phyloP scores from a whole-genome alignment of 768 basidiomycete genomes.

The Termitomyces sp. region DNA sequence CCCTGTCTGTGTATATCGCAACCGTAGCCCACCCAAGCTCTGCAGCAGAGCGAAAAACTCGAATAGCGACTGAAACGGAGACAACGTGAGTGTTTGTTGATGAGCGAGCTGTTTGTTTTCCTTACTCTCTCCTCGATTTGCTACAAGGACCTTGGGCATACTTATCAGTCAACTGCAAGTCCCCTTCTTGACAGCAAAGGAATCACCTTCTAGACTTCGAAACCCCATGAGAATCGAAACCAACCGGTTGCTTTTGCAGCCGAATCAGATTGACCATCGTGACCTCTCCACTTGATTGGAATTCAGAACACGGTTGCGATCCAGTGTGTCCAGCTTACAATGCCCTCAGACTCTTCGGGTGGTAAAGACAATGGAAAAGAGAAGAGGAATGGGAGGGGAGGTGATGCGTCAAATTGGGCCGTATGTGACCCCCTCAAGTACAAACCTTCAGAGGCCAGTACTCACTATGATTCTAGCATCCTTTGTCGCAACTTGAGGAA shows the following conservation, averaged over 20 bases:
- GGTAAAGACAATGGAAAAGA: background rate
- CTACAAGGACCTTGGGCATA: slow-evolving; percentile 69
- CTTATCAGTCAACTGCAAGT: background rate
- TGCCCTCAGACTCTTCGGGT: slow-evolving; percentile 17
- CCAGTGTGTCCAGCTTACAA: slow-evolving; percentile 20
- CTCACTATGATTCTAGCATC: slow-evolving; percentile 17
- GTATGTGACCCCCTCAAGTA: slow-evolving; percentile 14
- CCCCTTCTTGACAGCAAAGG: background rate
- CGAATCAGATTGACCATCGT: slow-evolving; percentile 7
- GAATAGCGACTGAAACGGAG: slow-evolving; percentile 67
- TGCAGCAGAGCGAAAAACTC: slow-evolving; percentile 75
- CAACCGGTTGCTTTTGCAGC: slow-evolving; percentile 30
- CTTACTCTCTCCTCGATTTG: slow-evolving; percentile 69
- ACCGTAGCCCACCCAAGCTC: slow-evolving; percentile 66
- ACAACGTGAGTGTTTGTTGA: slow-evolving; percentile 14
- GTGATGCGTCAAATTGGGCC: slow-evolving; percentile 28
- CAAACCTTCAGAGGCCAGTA: background rate
- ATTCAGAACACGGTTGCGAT: background rate
- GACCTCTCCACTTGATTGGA: background rate
- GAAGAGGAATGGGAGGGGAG: background rate
- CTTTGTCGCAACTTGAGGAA: slow-evolving; percentile 26
- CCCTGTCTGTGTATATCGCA: slow-evolving; percentile 81
- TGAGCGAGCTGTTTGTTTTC: slow-evolving; percentile 21
- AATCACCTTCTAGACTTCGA: background rate
- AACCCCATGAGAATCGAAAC: slow-evolving; percentile 2